A percentile compares a stretch with the other conserved stretches of the same genome.
Evolutionary conservation across 176 grass and related monocot species (phyloP).

Genomic region (Avena sativa): DNA sequence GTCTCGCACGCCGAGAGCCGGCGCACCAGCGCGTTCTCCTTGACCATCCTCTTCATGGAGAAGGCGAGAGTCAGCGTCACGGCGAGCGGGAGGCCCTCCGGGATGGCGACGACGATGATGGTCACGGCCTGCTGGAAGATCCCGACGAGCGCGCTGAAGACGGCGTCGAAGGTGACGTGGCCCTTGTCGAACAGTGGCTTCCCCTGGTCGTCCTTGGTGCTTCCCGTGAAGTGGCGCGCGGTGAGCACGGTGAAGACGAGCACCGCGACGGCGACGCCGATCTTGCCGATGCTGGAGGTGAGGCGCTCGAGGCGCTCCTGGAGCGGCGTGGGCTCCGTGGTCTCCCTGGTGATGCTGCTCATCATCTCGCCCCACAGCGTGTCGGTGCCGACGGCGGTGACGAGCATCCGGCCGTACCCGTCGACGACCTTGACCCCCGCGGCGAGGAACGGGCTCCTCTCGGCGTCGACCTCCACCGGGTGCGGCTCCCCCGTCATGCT

Average conservation of each 20-base stretch:
- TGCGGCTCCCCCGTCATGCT: conserved; percentile 94
- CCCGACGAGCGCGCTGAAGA: conserved; percentile 60
- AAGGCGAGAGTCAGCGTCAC: conserved; percentile 88
- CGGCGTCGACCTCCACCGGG: conserved; percentile 51
- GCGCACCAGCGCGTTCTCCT: conserved; percentile 82
- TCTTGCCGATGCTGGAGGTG: conserved; percentile 80
- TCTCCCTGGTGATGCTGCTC: conserved; percentile 64
- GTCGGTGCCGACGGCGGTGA: conserved; percentile 73
- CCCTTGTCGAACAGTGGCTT: conserved; percentile 48
- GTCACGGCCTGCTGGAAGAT: conserved; percentile 91
- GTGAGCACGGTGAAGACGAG: conserved; percentile 80
- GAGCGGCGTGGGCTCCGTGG: conserved; percentile 60
- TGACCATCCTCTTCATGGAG: conserved; percentile 97
- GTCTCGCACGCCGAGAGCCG: conserved; percentile 90
- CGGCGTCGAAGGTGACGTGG: conserved; percentile 28
- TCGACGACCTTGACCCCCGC: conserved; percentile 84
- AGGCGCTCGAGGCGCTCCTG: conserved; percentile 78
- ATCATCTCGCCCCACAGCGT: conserved; percentile 95
- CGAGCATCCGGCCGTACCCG: conserved; percentile 71
- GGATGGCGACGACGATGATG: conserved; percentile 93
- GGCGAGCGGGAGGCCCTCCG: conserved; percentile 78
- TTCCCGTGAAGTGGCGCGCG: conserved; percentile 69
- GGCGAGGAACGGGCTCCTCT: conserved; percentile 61
- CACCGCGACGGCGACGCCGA: conserved; percentile 65
- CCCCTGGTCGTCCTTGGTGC: conserved; percentile 67